Evolutionary conservation across 768 basidiomycete species (phyloP).

Genomic region (Rhodocollybia butyracea): DNA sequence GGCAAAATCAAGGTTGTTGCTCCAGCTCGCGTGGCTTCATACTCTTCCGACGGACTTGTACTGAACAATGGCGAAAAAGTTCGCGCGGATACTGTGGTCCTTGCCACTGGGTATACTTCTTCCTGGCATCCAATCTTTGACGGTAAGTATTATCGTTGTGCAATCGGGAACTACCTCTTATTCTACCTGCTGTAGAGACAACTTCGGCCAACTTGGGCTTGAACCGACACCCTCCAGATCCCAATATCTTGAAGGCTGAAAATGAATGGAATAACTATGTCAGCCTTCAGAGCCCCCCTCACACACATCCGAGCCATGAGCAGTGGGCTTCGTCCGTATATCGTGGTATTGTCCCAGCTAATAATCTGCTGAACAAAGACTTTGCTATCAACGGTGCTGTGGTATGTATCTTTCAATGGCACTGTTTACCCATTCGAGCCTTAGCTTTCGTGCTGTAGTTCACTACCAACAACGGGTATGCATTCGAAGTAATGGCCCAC

Average conservation of each 20-base stretch:
- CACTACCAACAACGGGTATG: constrained; percentile 52
- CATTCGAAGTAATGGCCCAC: constrained; percentile 52
- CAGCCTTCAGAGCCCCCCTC: constrained; percentile 38
- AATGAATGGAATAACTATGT: constrained; percentile 34
- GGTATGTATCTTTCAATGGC: constrained; percentile 32
- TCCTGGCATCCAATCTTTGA: constrained; percentile 40
- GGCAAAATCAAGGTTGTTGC: constrained; percentile 37
- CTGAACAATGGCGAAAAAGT: constrained; percentile 32
- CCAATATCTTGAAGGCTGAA: neutral
- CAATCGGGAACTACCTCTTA: too few relatives aligned
- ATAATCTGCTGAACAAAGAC: constrained; percentile 51
- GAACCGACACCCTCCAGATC: constrained; percentile 29
- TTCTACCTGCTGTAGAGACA: constrained; percentile 40
- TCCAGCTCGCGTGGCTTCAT: constrained; percentile 28
- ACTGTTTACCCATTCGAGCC: neutral
- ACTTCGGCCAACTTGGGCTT: constrained; percentile 51
- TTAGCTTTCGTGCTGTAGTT: constrained; percentile 43
- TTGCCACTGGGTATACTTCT: constrained; percentile 44
- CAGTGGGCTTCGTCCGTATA: constrained; percentile 49
- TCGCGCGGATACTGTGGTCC: constrained; percentile 35
- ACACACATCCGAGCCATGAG: constrained; percentile 24
- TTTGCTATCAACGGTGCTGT: constrained; percentile 64
- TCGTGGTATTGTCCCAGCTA: constrained; percentile 60
- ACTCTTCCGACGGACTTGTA: constrained; percentile 20
- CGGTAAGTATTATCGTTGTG: constrained; percentile 20